Percentiles rank a stretch among this genome's conserved stretches.
Conservation (phyloP, 169 alveolate genomes). For the Cryptosporidium canis region DNA sequence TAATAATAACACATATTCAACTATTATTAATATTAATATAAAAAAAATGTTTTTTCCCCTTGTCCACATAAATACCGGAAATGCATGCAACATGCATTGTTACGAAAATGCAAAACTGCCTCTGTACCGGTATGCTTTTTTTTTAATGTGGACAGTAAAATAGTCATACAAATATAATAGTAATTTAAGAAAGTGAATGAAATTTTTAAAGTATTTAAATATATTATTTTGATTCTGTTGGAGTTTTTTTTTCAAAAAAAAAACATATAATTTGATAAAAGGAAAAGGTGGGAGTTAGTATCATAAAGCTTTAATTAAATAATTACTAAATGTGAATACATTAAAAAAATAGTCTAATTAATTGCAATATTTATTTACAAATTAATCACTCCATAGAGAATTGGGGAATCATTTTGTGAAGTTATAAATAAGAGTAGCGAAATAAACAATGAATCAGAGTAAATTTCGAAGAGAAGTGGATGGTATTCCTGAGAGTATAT, state of each 20-base stretch:
- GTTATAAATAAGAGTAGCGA: not conserved
- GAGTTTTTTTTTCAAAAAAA: too few relatives aligned
- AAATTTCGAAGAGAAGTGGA: not conserved
- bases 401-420: not conserved
- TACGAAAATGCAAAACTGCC: not conserved
- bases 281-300: too few relatives aligned
- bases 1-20: not conserved
- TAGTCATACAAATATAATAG: not conserved
- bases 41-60: too few relatives aligned
- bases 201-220: too few relatives aligned
- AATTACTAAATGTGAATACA: too few relatives aligned
- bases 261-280: too few relatives aligned
- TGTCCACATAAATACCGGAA: not conserved
- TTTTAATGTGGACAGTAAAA: not conserved
- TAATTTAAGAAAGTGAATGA: not conserved
- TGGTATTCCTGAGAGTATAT: constrained; percentile 6
- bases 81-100: not conserved
- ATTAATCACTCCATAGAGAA: too few relatives aligned
- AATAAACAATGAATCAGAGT: not conserved
- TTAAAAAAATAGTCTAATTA: too few relatives aligned
- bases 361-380: too few relatives aligned
- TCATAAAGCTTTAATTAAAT: too few relatives aligned
- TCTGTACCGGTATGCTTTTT: not conserved
- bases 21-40: too few relatives aligned
- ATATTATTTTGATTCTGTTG: too few relatives aligned